A percentile compares a stretch with the other conserved stretches of the same genome.
Evolutionary conservation across 192 early-diverging fungal species (phyloP).

Genomic region (Podila clonocystis): DNA sequence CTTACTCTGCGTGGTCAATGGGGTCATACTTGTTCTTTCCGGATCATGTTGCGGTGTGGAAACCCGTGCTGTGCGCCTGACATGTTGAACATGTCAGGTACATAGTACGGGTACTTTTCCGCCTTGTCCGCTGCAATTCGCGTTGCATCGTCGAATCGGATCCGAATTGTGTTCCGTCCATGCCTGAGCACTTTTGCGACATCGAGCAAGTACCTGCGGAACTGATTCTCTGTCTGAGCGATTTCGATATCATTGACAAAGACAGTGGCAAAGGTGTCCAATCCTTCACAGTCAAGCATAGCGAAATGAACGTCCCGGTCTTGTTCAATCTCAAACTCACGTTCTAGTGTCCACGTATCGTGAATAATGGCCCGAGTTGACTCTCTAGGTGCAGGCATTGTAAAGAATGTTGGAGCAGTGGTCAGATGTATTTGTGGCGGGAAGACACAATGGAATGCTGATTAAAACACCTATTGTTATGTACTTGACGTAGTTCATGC

Average conservation of each 20-base stretch:
- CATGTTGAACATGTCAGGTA: conserved; percentile 52
- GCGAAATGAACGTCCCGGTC: not conserved
- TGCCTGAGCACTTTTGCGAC: conserved; percentile 20
- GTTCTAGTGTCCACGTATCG: conserved; percentile 14
- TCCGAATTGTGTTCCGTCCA: conserved; percentile 21
- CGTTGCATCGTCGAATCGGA: conserved; percentile 51
- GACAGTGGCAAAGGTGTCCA: conserved; percentile 60
- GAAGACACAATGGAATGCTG: too few species aligned
- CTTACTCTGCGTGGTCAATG: too few species aligned
- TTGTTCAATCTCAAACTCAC: conserved; percentile 8
- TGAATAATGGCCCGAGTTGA: conserved; percentile 16
- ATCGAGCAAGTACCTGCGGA: conserved; percentile 46
- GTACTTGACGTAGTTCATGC: conserved; percentile 47
- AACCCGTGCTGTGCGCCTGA: conserved; percentile 44
- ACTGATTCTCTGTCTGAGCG: conserved; percentile 60
- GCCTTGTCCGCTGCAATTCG: conserved; percentile 18
- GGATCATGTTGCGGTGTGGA: conserved; percentile 32
- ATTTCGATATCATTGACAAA: conserved; percentile 53
- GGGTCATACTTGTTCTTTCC: conserved; percentile 31
- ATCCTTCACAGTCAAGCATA: conserved; percentile 57
- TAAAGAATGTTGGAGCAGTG: not conserved
- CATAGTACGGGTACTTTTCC: conserved; percentile 35
- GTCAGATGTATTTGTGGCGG: too few species aligned
- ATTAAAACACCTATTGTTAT: not conserved
- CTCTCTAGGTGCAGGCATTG: conserved; percentile 2